A percentile compares a stretch with the other conserved stretches of the same genome.
Conservation (phyloP, 495 filamentous ascomycete species). For the Penicillium pulvis region DNA sequence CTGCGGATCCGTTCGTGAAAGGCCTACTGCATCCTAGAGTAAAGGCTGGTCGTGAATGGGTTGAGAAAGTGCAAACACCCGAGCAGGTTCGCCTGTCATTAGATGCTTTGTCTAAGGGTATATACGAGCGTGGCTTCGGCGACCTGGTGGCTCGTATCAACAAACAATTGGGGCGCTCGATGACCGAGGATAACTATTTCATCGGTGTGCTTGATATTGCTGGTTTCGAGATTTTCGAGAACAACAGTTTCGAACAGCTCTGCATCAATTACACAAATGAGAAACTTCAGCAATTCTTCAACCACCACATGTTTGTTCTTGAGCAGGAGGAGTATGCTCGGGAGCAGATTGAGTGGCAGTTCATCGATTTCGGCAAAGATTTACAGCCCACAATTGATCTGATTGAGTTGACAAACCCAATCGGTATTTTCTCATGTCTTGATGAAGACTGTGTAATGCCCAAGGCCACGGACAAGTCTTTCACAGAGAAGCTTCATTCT, state of each 20-base stretch:
- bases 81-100: conserved; percentile 91
- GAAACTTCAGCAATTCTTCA: conserved; percentile 99
- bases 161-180: conserved; percentile 78
- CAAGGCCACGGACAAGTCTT: conserved; percentile 94
- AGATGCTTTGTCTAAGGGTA: conserved; percentile 92
- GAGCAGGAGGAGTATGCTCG: conserved; percentile 98
- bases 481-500: conserved; percentile 95
- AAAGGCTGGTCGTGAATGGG: conserved; percentile 95
- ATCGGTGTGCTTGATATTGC: conserved; percentile 99
- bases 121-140: conserved; percentile 95
- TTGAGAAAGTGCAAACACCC: conserved; percentile 95
- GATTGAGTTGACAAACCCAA: conserved; percentile 93
- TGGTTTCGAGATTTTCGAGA: conserved; percentile 98
- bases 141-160: conserved; percentile 93
- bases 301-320: conserved; percentile 99
- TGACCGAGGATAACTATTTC: conserved; percentile 88
- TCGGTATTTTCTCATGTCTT: conserved; percentile 97
- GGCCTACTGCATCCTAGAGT: conserved; percentile 90
- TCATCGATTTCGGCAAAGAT: conserved; percentile 98
- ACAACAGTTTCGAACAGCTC: conserved; percentile 98
- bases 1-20: conserved; percentile 79
- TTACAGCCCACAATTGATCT: conserved; percentile 97
- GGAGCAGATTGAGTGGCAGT: conserved; percentile 99
- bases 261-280: conserved; percentile 99
- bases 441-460: conserved; percentile 99